These are phyloP conservation scores for Ophiostoma ulmi DNA, from an alignment of 2,329 filamentous ascomycete species.

Conservation along the genomic window DNA sequence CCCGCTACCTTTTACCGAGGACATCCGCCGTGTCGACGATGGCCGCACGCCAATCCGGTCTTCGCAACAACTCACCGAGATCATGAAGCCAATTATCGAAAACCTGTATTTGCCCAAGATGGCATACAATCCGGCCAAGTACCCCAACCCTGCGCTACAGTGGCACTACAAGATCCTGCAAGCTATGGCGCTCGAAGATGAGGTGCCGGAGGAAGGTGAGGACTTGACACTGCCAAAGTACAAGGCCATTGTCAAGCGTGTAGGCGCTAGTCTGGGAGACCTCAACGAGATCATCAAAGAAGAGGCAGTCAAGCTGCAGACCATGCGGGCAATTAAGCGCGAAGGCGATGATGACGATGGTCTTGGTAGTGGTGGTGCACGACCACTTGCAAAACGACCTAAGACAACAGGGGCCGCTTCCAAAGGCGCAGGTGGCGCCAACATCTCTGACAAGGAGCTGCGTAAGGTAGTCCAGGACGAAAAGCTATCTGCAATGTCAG, in stretches of 20 bases:
- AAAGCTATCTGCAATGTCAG: slow-evolving; percentile 50
- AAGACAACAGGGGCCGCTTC: slow-evolving; percentile 43
- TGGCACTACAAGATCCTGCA: slow-evolving; percentile 98
- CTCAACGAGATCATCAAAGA: slow-evolving; percentile 67
- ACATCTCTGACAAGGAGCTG: slow-evolving; percentile 35
- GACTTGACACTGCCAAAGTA: slow-evolving; percentile 83
- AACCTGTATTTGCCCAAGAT: slow-evolving; percentile 84
- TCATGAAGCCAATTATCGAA: slow-evolving; percentile 76
- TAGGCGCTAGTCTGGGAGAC: slow-evolving; percentile 69
- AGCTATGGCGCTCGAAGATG: slow-evolving; percentile 84
- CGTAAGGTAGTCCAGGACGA: slow-evolving; percentile 45
- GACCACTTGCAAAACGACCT: slow-evolving; percentile 44
- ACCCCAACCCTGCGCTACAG: slow-evolving; percentile 87
- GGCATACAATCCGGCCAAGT: slow-evolving; percentile 76
- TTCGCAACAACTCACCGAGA: slow-evolving; percentile 68
- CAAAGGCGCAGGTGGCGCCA: slow-evolving; percentile 32
- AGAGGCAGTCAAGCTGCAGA: slow-evolving; percentile 40
- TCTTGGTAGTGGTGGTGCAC: slow-evolving; percentile 23
- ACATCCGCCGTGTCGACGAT: slow-evolving; percentile 72
- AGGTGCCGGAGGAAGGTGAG: slow-evolving; percentile 65
- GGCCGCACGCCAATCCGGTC: slow-evolving; percentile 47
- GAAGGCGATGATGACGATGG: slow-evolving; percentile 45
- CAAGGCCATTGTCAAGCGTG: slow-evolving; percentile 83
- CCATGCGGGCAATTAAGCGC: slow-evolving; percentile 46
- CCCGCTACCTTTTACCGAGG: slow-evolving; percentile 82